Evolutionary conservation across 2,329 filamentous ascomycete genomes (phyloP).

Genomic region (Leptographium procerum): DNA sequence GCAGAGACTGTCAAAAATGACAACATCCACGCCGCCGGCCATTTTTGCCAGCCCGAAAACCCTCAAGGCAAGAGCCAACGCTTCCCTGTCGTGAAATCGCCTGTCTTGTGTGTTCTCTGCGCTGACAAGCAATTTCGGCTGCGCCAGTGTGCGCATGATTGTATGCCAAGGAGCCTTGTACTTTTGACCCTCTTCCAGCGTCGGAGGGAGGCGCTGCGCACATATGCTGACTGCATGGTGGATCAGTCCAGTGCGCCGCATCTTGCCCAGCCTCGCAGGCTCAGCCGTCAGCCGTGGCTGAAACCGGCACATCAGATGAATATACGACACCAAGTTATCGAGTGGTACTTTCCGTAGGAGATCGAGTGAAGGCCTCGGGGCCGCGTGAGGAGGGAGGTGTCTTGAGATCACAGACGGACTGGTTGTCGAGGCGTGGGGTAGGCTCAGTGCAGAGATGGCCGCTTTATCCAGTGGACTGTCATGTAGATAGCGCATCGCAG

Average conservation of each 20-base stretch:
- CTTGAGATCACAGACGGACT: not conserved
- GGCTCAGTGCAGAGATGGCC: conserved; percentile 4
- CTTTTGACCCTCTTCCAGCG: conserved; percentile 16
- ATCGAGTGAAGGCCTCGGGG: conserved; percentile 8
- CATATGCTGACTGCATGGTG: conserved; percentile 25
- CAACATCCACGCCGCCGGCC: conserved; percentile 20
- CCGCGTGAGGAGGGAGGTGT: not conserved
- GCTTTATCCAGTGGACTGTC: conserved; percentile 26
- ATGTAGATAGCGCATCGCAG: conserved; percentile 37
- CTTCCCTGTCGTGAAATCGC: conserved; percentile 17
- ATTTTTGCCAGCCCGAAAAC: conserved; percentile 19
- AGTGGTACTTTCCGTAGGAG: conserved; percentile 18
- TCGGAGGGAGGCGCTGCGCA: conserved; percentile 16
- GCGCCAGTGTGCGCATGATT: conserved; percentile 28
- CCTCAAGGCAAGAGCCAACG: conserved; percentile 21
- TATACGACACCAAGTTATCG: conserved; percentile 36
- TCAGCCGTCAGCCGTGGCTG: conserved; percentile 18
- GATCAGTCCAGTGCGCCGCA: conserved; percentile 13
- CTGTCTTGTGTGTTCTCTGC: conserved; percentile 6
- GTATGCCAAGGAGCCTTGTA: conserved; percentile 31
- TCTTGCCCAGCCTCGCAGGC: conserved; percentile 14
- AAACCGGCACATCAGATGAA: conserved; percentile 36
- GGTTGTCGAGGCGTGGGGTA: not conserved
- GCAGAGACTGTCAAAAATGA: conserved; percentile 25
- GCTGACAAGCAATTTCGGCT: conserved; percentile 20